A percentile compares a stretch with the other conserved stretches of the same genome.
phyloP scores from a whole-genome alignment of 805 yeast genomes.

The Candida vaughaniae region DNA sequence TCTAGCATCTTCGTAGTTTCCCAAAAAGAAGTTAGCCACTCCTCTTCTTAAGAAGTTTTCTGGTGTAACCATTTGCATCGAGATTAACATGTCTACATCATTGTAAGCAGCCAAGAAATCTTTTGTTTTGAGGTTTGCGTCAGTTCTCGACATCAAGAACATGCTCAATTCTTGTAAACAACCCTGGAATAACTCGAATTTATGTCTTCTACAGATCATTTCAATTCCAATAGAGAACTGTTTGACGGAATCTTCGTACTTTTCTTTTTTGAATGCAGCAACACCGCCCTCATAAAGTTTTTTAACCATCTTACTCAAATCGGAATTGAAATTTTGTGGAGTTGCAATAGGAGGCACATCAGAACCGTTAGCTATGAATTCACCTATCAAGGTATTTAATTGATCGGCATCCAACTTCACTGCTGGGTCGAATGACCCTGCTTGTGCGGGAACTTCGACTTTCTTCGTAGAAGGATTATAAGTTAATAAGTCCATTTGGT shows the following conservation, averaged over 20 bases:
- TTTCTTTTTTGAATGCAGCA: constrained; percentile 51
- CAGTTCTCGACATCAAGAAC: constrained; percentile 69
- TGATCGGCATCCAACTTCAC: constrained; percentile 44
- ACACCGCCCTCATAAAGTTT: constrained; percentile 67
- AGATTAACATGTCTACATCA: constrained; percentile 66
- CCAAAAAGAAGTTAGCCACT: constrained; percentile 59
- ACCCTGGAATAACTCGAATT: constrained; percentile 72
- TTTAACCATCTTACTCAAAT: constrained; percentile 56
- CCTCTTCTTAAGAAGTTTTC: constrained; percentile 75
- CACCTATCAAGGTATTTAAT: constrained; percentile 35
- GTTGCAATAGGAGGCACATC: constrained; percentile 57
- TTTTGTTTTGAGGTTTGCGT: constrained; percentile 57
- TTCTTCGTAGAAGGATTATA: constrained; percentile 31
- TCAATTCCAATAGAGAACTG: constrained; percentile 67
- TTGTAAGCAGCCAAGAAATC: constrained; percentile 59
- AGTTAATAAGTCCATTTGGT: constrained; percentile 5
- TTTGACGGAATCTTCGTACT: constrained; percentile 59
- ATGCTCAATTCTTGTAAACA: constrained; percentile 67
- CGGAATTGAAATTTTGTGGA: constrained; percentile 53
- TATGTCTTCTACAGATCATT: constrained; percentile 63
- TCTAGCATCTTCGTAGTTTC: constrained; percentile 60
- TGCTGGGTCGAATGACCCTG: constrained; percentile 21
- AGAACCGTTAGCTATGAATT: constrained; percentile 42
- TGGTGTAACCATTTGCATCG: constrained; percentile 57
- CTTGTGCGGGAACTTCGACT: constrained; percentile 19